Conservation (phyloP, 2,329 filamentous ascomycete genomes). For the Arthrobotrys musiformis region DNA sequence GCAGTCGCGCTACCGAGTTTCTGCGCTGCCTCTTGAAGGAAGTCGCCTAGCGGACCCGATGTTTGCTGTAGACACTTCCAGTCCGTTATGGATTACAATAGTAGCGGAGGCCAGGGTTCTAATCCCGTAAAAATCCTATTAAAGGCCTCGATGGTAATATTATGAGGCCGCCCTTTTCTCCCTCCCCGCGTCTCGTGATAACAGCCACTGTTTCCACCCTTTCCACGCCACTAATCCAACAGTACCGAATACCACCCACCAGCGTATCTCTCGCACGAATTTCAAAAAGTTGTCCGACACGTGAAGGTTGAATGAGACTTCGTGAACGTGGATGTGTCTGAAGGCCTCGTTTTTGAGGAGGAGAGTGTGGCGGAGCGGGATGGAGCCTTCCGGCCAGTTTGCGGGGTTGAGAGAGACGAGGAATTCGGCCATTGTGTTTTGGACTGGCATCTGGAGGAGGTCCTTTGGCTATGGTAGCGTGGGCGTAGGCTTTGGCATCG, state of each 20-base stretch:
- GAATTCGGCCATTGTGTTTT: conserved; percentile 51
- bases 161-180: no score
- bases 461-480: no score
- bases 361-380: conserved; percentile 40
- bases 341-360: conserved; percentile 38
- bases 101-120: no score
- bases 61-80: no score
- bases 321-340: conserved; percentile 29
- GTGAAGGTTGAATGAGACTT: conserved; percentile 25
- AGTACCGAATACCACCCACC: conserved; percentile 28
- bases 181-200: no score
- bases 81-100: no score
- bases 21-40: no score
- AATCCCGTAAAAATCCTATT: no score
- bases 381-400: conserved; percentile 49
- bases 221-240: conserved; percentile 33
- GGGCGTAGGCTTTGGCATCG: no score
- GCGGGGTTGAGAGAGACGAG: conserved; percentile 52
- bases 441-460: not conserved
- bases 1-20: no score
- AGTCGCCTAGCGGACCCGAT: no score
- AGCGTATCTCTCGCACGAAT: conserved; percentile 29
- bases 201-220: conserved; percentile 11
- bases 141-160: no score
- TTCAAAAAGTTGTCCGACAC: conserved; percentile 16